These are phyloP conservation scores for Amanita inopinata DNA, from an alignment of 768 basidiomycete species.

Conservation along the genomic window DNA sequence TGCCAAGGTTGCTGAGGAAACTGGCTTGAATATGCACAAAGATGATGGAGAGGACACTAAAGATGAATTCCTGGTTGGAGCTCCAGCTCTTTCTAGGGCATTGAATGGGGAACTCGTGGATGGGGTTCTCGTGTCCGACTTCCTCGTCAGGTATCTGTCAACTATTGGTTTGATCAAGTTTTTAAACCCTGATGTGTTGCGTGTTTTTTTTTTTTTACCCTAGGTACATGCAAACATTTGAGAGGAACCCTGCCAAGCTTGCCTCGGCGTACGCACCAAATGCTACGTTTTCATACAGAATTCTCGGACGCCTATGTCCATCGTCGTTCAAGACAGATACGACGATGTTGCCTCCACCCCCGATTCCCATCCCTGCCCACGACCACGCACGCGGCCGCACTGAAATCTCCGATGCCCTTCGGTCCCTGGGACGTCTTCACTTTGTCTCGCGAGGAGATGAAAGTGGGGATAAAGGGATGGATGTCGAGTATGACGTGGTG, in stretches of 20 bases:
- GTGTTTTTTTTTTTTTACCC: no score
- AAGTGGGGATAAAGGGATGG: not conserved
- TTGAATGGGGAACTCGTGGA: not conserved
- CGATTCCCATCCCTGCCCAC: not conserved
- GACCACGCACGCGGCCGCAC: not conserved
- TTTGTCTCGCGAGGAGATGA: not conserved
- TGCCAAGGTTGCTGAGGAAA: not conserved
- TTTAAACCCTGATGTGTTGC: not conserved
- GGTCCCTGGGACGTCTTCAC: not conserved
- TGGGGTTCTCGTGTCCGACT: not conserved
- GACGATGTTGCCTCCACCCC: not conserved
- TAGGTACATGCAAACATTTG: slow-evolving; percentile 5
- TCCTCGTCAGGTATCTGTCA: not conserved
- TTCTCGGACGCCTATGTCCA: not conserved
- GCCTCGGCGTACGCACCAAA: slow-evolving; percentile 3
- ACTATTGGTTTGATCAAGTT: not conserved
- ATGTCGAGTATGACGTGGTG: slow-evolving; percentile 1
- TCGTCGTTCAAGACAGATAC: not conserved
- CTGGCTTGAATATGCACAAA: not conserved
- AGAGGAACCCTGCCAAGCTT: not conserved
- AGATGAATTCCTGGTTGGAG: not conserved
- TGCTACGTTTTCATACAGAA: not conserved
- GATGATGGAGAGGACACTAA: not conserved
- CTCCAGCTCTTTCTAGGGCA: not conserved
- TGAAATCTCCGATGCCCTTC: slow-evolving; percentile 1